phyloP scores from a whole-genome alignment of 225 moss, liverwort and hornwort species.

The Polytrichum commune region DNA sequence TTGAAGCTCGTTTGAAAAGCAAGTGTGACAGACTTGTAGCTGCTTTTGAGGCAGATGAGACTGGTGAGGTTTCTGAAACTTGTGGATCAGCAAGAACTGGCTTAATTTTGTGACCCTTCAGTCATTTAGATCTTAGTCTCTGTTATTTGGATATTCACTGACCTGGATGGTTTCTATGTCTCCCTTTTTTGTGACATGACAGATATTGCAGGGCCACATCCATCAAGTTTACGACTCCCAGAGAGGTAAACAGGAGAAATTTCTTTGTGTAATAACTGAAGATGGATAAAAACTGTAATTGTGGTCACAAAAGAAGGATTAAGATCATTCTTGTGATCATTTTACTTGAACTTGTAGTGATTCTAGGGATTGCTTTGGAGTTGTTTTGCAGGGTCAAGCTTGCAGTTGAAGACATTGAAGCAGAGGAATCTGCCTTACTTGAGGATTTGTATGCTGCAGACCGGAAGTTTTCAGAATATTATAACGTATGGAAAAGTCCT shows the following conservation, averaged over 20 bases:
- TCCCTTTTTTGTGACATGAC: conserved; percentile 14
- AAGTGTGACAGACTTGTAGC: conserved; percentile 75
- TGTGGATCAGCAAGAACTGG: background rate
- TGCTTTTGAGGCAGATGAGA: conserved; percentile 75
- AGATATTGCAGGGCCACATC: conserved; percentile 47
- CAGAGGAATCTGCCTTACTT: conserved; percentile 75
- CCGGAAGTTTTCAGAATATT: conserved; percentile 80
- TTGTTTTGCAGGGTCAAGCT: conserved; percentile 61
- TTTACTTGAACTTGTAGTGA: too few relatives aligned
- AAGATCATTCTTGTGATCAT: too few relatives aligned
- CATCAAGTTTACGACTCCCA: conserved; percentile 48
- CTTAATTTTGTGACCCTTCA: too few relatives aligned
- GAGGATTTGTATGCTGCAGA: conserved; percentile 88
- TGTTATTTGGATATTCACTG: too few relatives aligned
- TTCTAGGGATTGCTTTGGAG: background rate
- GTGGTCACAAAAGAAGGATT: too few relatives aligned
- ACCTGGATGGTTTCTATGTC: conserved; percentile 12
- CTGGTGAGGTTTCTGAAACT: conserved; percentile 40
- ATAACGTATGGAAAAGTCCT: conserved; percentile 51
- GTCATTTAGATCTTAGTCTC: too few relatives aligned
- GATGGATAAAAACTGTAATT: too few relatives aligned
- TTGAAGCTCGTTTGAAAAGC: conserved; percentile 69
- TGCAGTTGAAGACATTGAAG: conserved; percentile 79
- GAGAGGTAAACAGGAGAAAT: conserved; percentile 36
- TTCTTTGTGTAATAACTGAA: background rate